phyloP scores from a whole-genome alignment of 257 asterid genomes.

The Nicotiana tomentosiformis region DNA sequence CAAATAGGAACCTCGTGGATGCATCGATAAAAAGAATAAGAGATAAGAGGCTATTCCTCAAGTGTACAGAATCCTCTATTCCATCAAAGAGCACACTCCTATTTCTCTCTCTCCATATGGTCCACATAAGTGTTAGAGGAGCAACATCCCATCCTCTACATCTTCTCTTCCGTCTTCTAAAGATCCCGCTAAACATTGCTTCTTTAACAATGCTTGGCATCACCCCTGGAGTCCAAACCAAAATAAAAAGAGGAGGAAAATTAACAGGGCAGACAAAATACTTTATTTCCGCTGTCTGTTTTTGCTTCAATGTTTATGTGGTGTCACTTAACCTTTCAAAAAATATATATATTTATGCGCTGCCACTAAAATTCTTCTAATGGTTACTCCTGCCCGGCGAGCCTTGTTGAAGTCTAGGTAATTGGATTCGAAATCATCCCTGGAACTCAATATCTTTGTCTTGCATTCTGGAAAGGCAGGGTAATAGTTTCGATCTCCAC shows the following conservation, averaged over 20 bases:
- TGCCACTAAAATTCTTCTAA: background rate
- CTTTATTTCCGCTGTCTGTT: background rate
- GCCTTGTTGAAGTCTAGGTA: background rate
- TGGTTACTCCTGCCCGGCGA: background rate
- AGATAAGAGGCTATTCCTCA: background rate
- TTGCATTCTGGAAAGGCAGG: background rate
- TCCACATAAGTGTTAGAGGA: background rate
- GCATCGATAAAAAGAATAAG: background rate
- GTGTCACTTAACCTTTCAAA: too few species aligned
- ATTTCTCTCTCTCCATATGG: background rate
- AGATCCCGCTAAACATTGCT: background rate
- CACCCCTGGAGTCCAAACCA: background rate
- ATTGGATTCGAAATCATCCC: background rate
- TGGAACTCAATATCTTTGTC: background rate
- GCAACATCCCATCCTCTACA: background rate
- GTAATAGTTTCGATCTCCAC: background rate
- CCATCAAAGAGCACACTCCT: background rate
- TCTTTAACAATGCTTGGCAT: background rate
- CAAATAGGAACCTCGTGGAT: background rate
- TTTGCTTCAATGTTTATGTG: too few species aligned
- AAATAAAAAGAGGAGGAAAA: background rate
- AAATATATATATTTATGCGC: too few species aligned
- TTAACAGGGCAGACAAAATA: background rate
- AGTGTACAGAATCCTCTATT: background rate
- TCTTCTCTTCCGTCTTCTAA: background rate